Evolutionary conservation across 768 basidiomycete genomes (phyloP), one percentile per base, ranked within the genome.

Genomic region (Trametes cubensis): DNA sequence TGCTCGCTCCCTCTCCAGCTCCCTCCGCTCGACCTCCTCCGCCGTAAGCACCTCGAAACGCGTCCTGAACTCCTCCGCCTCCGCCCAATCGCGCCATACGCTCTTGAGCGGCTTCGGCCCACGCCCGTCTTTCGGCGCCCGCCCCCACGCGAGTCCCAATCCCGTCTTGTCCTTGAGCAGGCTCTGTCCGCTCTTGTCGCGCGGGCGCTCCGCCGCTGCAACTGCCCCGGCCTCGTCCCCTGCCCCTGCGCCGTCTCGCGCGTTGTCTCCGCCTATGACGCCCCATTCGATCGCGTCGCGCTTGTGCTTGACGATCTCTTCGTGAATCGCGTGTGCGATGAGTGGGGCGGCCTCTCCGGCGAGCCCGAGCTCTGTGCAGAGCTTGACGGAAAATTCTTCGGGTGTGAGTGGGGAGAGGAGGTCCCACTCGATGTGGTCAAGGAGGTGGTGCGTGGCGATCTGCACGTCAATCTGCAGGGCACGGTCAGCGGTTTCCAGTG

Each of bases 391-490:
- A 69, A 98, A 98, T 0, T 77, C 80, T 72, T 96, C 90, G 1
- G 96, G 96, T 0, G 94, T 95, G 40, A 98, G 81, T 4, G 90
- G 84, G 4, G 95, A 96, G 48, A 92, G 84, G n/a, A 98, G 83
- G 75, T 99, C 96, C 96, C 96, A 99, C 75, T 99, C 97, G 66
- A 99, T 94, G 71, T 95, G 92, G 76, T 99, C 97, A 59, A 91
- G 80, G 1, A 99, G 81, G 73, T 96, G 94, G 72, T 94, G 82
- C 49, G 89, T 91, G 23, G 89, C 92, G 71, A 99, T 90, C 74
- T 99, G 97, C 25, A 98, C 94, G 76, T 99, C 97, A 71, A 99
- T 93, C 94, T 97, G 74, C 20, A 40, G 2, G 65, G 60, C 10
- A 53, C 55, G 28, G 30, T 38, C 6, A 20, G 26, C 11, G 6